Conservation (phyloP, 139 green algal genomes). For the Closterium sp. region DNA sequence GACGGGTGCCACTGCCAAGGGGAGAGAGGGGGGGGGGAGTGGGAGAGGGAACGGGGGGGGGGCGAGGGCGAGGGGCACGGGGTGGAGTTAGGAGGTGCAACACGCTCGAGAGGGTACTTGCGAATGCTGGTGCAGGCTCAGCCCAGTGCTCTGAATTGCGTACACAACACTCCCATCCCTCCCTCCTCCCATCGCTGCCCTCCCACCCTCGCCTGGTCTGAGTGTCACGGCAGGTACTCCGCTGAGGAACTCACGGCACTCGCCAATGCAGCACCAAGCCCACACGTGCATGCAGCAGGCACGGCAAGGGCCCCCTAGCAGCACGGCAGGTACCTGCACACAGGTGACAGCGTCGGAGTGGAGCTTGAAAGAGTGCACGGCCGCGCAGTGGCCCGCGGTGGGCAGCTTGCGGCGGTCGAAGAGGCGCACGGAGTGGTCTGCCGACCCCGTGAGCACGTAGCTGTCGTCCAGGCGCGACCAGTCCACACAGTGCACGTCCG, state of each 20-base stretch:
- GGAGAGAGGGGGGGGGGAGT: not conserved
- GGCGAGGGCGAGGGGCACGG: not conserved
- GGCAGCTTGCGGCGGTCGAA: constrained; percentile 45
- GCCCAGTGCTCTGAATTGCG: too few species aligned
- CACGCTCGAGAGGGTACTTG: not conserved
- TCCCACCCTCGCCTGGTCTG: not conserved
- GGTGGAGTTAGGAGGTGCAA: not conserved
- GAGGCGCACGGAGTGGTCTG: constrained; percentile 32
- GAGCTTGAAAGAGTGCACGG: constrained; percentile 15
- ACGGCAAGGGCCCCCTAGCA: not conserved
- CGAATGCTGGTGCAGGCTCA: too few species aligned
- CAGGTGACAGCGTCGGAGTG: constrained; percentile 36
- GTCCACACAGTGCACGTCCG: constrained; percentile 48
- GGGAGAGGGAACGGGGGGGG: not conserved
- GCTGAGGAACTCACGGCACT: not conserved
- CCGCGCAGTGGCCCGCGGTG: constrained; percentile 7
- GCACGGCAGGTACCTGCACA: constrained; percentile 24
- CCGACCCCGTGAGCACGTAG: constrained; percentile 28
- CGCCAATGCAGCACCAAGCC: not conserved
- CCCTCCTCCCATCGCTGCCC: too few species aligned
- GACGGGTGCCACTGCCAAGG: constrained; percentile 40
- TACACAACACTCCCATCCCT: not conserved
- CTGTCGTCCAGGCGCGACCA: constrained; percentile 32
- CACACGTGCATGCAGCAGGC: too few species aligned
- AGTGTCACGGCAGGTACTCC: too few species aligned